Evolutionary conservation across 2,329 filamentous ascomycete species (phyloP).

Genomic region (Fusarium sp.): DNA sequence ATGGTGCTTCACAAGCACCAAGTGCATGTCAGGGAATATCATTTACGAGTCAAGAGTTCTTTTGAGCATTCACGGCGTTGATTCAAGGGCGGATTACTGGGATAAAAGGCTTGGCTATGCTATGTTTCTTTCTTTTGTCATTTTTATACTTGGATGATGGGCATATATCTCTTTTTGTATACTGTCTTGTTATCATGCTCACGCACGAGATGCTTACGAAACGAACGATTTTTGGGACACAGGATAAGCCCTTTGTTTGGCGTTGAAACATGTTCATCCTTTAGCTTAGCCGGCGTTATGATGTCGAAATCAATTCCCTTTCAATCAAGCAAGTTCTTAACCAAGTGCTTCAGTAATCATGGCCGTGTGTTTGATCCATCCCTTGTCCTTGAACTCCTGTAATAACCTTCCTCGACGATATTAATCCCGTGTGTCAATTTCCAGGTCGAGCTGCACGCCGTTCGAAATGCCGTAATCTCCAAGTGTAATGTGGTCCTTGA

Average conservation of each 20-base stretch:
- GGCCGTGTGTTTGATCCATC: background rate
- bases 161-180: background rate
- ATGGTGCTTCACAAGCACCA: background rate
- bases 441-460: slow-evolving; percentile 77
- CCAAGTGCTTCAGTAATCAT: background rate
- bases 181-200: background rate
- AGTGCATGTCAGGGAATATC: background rate
- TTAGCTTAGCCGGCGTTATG: background rate
- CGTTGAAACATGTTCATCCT: background rate
- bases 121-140: background rate
- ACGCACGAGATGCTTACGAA: background rate
- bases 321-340: background rate
- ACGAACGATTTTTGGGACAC: background rate
- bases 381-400: background rate
- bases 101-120: background rate
- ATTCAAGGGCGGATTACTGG: background rate
- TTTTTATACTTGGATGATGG: background rate
- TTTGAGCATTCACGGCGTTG: background rate
- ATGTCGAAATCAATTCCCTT: background rate
- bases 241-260: background rate
- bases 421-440: slow-evolving; percentile 71
- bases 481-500: slow-evolving; percentile 88
- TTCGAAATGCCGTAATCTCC: slow-evolving; percentile 96
- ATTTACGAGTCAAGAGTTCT: background rate
- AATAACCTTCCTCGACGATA: background rate